Evolutionary conservation across 2,329 filamentous ascomycete genomes (phyloP).

Genomic region (Microcera coccophila): DNA sequence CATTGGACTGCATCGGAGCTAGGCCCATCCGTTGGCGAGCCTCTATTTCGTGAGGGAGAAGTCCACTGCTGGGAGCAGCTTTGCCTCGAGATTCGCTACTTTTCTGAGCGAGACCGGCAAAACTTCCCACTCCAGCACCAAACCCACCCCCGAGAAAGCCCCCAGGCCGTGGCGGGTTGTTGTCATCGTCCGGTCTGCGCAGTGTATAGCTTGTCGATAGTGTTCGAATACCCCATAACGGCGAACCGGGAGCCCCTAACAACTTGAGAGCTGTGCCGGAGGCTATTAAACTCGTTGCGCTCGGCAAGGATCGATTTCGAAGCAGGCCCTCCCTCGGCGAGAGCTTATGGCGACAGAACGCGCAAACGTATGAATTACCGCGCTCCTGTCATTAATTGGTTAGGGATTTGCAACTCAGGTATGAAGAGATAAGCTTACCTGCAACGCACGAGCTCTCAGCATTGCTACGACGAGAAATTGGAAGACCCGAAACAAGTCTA

Average conservation of each 20-base stretch:
- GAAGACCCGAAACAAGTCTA: conserved; percentile 14
- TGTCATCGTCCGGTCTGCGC: conserved; percentile 16
- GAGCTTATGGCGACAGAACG: conserved; percentile 35
- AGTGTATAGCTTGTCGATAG: conserved; percentile 28
- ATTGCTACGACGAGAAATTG: conserved; percentile 31
- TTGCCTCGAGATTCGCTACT: not conserved
- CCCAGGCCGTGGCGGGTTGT: conserved; percentile 14
- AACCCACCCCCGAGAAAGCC: conserved; percentile 25
- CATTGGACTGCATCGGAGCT: conserved; percentile 4
- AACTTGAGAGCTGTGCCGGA: conserved; percentile 2
- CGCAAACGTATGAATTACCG: conserved; percentile 39
- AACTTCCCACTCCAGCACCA: conserved; percentile 17
- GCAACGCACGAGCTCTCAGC: conserved; percentile 41
- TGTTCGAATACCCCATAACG: conserved; percentile 15
- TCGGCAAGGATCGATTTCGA: conserved; percentile 14
- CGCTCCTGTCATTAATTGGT: conserved; percentile 30
- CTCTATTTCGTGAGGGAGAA: conserved; percentile 39
- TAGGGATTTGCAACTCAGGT: not conserved
- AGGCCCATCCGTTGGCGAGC: conserved; percentile 30
- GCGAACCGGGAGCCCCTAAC: conserved; percentile 2
- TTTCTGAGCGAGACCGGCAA: conserved; percentile 4
- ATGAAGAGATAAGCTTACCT: conserved; percentile 29
- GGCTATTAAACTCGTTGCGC: conserved; percentile 9
- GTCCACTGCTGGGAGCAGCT: conserved; percentile 9
- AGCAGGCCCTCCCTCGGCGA: conserved; percentile 15